These are phyloP conservation scores for Camellia japonica DNA, from an alignment of 148 eudicot genomes.

Conservation along the genomic window DNA sequence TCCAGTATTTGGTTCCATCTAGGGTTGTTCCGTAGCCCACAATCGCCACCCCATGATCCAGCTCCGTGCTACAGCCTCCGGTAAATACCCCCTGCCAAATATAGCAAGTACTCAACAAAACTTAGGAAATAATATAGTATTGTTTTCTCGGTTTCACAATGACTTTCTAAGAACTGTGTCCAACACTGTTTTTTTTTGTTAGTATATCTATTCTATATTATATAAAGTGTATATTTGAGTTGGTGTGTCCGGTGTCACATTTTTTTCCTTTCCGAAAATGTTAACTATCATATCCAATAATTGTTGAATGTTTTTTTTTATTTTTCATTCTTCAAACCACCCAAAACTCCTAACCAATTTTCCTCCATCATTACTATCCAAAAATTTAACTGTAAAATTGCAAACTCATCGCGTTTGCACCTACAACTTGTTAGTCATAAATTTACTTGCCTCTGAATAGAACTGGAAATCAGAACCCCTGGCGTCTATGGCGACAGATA, in stretches of 20 bases:
- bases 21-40: conserved; percentile 63
- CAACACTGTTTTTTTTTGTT: no score
- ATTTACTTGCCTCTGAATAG: conserved; percentile 59
- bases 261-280: no score
- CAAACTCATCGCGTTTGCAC: no score
- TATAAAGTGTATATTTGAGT: no score
- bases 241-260: no score
- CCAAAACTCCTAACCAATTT: no score
- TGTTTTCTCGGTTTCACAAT: not conserved
- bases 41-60: conserved; percentile 61
- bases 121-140: not conserved
- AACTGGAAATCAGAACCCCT: conserved; percentile 71
- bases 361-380: no score
- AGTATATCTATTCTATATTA: no score
- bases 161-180: not conserved
- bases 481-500: conserved; percentile 86
- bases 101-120: not conserved
- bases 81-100: conserved; percentile 50
- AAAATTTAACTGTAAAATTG: no score
- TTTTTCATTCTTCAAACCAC: no score
- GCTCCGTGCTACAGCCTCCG: conserved; percentile 64
- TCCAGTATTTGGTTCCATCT: conserved; percentile 74
- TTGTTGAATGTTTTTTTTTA: no score
- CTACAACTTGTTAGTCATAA: not conserved
- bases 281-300: no score